A percentile compares a stretch with the other conserved stretches of the same genome.
phyloP scores from a whole-genome alignment of 805 yeast genomes.

The Kuraishia floccosa region DNA sequence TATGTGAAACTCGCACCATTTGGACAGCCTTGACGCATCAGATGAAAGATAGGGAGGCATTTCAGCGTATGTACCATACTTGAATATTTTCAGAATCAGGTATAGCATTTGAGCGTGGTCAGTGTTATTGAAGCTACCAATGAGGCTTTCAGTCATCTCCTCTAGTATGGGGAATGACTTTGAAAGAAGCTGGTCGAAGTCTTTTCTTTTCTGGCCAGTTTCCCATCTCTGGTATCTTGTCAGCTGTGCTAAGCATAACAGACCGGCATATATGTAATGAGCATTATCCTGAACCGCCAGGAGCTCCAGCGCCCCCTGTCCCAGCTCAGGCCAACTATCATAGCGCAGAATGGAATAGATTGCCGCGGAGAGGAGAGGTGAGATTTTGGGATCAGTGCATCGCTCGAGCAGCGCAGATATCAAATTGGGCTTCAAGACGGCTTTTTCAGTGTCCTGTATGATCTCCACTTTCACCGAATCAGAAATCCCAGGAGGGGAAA shows the following conservation, averaged over 20 bases:
- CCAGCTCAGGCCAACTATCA: constrained; percentile 44
- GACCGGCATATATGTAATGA: constrained; percentile 46
- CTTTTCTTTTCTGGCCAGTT: constrained; percentile 35
- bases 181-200: constrained; percentile 40
- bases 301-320: constrained; percentile 31
- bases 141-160: constrained; percentile 40
- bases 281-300: constrained; percentile 31
- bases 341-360: constrained; percentile 39
- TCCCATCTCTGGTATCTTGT: constrained; percentile 64
- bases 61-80: constrained; percentile 64
- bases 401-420: constrained; percentile 42
- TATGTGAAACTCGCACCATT: constrained; percentile 69
- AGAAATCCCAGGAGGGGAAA: constrained; percentile 13
- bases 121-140: constrained; percentile 14
- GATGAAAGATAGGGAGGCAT: constrained; percentile 52
- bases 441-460: constrained; percentile 42
- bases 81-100: constrained; percentile 63
- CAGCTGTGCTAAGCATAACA: constrained; percentile 60
- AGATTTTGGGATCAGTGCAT: constrained; percentile 28
- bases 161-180: constrained; percentile 57
- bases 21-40: constrained; percentile 29
- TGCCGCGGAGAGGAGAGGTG: constrained; percentile 48
- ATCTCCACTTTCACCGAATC: constrained; percentile 10
- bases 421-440: constrained; percentile 49
- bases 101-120: constrained; percentile 57